Evolutionary conservation across 1,139 yeast species (phyloP).

Genomic region (Scheffersomyces stambukii): DNA sequence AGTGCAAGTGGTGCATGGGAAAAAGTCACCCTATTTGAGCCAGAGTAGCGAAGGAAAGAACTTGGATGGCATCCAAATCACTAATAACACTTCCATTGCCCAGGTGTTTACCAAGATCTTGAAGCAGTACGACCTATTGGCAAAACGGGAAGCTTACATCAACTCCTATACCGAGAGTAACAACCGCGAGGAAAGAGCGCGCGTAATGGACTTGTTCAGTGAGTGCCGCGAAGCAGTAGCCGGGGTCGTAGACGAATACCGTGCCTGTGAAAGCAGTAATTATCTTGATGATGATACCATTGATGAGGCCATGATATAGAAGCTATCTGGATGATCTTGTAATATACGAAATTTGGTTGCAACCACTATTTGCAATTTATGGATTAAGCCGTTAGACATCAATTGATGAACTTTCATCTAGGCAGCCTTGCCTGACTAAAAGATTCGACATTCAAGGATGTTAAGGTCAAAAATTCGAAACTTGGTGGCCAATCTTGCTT

Average conservation of each 20-base stretch:
- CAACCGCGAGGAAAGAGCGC: constrained; percentile 35
- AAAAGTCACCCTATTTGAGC: constrained; percentile 58
- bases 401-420: too few relatives aligned
- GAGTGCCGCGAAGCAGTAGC: constrained; percentile 75
- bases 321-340: too few relatives aligned
- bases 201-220: constrained; percentile 69
- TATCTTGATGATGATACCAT: constrained; percentile 46
- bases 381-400: too few relatives aligned
- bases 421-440: too few relatives aligned
- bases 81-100: constrained; percentile 72
- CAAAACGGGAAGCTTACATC: constrained; percentile 78
- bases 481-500: neutral
- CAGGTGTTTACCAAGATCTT: constrained; percentile 64
- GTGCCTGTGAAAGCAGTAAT: constrained; percentile 49
- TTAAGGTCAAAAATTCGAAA: neutral
- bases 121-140: constrained; percentile 75
- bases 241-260: constrained; percentile 69
- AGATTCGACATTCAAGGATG: too few relatives aligned
- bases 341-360: too few relatives aligned
- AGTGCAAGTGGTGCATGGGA: constrained; percentile 73
- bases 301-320: constrained; percentile 4
- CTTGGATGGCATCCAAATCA: constrained; percentile 72
- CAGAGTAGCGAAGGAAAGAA: constrained; percentile 11
- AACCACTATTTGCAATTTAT: too few relatives aligned
- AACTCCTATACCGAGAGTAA: constrained; percentile 65